phyloP scores from a whole-genome alignment of 2,329 filamentous ascomycete species.

The Drechslerella dactyloides region DNA sequence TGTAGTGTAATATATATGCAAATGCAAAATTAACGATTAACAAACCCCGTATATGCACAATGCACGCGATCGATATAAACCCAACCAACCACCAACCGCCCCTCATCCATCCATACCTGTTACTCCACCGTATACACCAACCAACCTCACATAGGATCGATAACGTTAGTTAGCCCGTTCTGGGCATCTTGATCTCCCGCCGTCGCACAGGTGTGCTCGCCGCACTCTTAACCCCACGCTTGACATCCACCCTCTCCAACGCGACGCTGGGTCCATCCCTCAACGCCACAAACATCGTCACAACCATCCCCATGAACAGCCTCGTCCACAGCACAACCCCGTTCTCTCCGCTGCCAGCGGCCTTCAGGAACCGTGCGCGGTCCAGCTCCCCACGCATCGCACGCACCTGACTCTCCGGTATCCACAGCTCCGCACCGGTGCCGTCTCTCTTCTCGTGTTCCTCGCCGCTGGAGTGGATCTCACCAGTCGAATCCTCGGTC shows the following conservation, averaged over 20 bases:
- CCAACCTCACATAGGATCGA: neutral
- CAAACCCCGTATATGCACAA: too few species aligned
- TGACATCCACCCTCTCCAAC: conserved; percentile 39
- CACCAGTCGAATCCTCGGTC: conserved; percentile 41
- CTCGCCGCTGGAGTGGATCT: conserved; percentile 31
- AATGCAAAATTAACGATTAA: too few species aligned
- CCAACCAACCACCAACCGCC: too few species aligned
- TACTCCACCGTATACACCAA: neutral
- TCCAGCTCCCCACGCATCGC: conserved; percentile 37
- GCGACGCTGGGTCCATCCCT: conserved; percentile 44
- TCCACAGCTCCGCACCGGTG: conserved; percentile 18
- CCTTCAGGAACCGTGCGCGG: conserved; percentile 27
- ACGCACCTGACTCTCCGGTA: conserved; percentile 38
- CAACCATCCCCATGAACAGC: conserved; percentile 36
- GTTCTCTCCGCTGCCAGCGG: conserved; percentile 33
- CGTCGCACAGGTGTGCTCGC: conserved; percentile 8
- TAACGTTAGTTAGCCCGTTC: neutral
- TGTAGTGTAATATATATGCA: too few species aligned
- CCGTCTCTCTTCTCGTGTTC: conserved; percentile 7
- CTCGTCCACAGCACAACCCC: conserved; percentile 41
- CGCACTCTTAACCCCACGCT: conserved; percentile 14
- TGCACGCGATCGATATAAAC: too few species aligned
- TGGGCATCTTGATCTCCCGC: neutral
- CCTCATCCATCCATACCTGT: neutral
- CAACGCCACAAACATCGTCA: conserved; percentile 46